A percentile compares a stretch with the other conserved stretches of the same genome.
phyloP scores from a whole-genome alignment of 2,329 filamentous ascomycete species.

The Dactylellina drechsleri region DNA sequence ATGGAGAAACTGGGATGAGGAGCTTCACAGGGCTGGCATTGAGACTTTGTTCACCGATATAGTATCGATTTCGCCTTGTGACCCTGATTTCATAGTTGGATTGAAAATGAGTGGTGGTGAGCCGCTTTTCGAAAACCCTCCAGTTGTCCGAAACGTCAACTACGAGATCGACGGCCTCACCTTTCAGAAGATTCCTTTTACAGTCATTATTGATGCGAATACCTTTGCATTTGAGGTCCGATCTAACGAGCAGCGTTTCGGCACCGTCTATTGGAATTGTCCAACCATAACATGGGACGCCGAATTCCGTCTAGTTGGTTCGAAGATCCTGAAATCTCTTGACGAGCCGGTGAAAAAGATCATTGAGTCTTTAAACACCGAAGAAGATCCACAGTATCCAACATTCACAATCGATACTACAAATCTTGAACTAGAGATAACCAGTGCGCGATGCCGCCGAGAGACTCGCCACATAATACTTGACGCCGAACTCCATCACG shows the following conservation, averaged over 20 bases:
- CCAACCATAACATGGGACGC: slow-evolving; percentile 53
- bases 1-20: slow-evolving; percentile 44
- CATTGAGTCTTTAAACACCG: slow-evolving; percentile 33
- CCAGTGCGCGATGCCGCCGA: slow-evolving; percentile 23
- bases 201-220: slow-evolving; percentile 52
- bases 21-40: slow-evolving; percentile 31
- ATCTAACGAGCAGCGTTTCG: slow-evolving; percentile 54
- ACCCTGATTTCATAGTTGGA: slow-evolving; percentile 51
- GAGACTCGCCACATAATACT: slow-evolving; percentile 45
- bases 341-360: slow-evolving; percentile 27
- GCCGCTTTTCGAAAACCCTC: slow-evolving; percentile 60
- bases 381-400: slow-evolving; percentile 28
- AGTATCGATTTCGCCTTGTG: slow-evolving; percentile 47
- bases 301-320: slow-evolving; percentile 40
- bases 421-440: slow-evolving; percentile 29
- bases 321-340: slow-evolving; percentile 25
- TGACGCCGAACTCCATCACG: slow-evolving; percentile 35
- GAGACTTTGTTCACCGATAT: slow-evolving; percentile 47
- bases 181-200: slow-evolving; percentile 44
- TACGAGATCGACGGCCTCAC: slow-evolving; percentile 50
- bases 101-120: slow-evolving; percentile 59
- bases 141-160: slow-evolving; percentile 26
- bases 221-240: slow-evolving; percentile 56
- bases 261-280: slow-evolving; percentile 56
- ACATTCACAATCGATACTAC: slow-evolving; percentile 20